phyloP scores from a whole-genome alignment of 2,329 filamentous ascomycete genomes.

The Neofusicoccum cordaticola region DNA sequence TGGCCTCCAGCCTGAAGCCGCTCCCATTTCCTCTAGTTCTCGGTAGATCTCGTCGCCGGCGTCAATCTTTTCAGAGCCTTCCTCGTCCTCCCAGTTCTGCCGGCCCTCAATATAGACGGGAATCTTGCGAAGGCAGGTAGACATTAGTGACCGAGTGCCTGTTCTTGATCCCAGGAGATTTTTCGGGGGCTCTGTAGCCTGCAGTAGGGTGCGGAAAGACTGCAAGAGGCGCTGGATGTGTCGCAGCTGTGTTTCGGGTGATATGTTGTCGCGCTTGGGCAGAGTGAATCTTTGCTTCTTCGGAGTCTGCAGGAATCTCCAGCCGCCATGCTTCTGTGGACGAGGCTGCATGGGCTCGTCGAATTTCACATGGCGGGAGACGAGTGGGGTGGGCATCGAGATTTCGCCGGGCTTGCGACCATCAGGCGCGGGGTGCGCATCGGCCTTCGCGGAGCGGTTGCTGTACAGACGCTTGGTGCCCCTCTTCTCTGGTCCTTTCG shows the following conservation, averaged over 20 bases:
- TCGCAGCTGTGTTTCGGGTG: neutral
- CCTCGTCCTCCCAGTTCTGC: conserved; percentile 35
- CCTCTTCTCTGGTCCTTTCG: conserved; percentile 24
- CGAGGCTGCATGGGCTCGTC: neutral
- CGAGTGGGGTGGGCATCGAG: conserved; percentile 1
- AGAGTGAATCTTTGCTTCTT: neutral
- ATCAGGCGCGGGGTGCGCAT: neutral
- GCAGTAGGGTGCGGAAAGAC: conserved; percentile 27
- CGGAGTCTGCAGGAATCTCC: neutral
- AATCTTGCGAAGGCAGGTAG: conserved; percentile 39
- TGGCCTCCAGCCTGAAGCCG: conserved; percentile 34
- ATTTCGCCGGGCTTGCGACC: conserved; percentile 10
- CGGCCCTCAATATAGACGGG: conserved; percentile 42
- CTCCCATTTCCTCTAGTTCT: conserved; percentile 36
- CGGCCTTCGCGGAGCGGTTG: conserved; percentile 25
- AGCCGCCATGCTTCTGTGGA: neutral
- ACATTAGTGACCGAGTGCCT: conserved; percentile 37
- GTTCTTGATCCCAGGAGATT: neutral
- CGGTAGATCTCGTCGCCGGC: conserved; percentile 38
- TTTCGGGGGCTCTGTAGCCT: conserved; percentile 24
- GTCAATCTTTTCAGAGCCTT: conserved; percentile 32
- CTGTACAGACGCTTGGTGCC: conserved; percentile 33
- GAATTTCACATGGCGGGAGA: neutral
- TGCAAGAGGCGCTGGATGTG: neutral
- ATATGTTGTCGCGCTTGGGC: neutral